Base-by-base conservation (phyloP, 257 asterid species). In the Vinca minor region DNA sequence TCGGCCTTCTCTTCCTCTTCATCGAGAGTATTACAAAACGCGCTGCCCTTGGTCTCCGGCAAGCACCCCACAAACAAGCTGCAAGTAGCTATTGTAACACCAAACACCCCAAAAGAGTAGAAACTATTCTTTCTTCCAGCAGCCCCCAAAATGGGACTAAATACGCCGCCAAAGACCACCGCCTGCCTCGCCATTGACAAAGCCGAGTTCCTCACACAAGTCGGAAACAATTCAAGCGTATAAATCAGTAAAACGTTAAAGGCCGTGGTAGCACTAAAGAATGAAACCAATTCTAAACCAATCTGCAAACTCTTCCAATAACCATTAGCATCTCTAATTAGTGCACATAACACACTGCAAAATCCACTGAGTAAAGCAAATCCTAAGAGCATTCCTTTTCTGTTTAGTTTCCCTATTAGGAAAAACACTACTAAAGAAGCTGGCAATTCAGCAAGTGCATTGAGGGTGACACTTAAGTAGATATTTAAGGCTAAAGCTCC, bases 131-230 rank as follows among this genome's bases (percentile, higher is more conserved):
- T 73, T 12, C 85, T 79, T 1, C 90, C 93, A 1, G 74, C 80
- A 0, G 86, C 91, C 41, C 79, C 82, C 58, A 89, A 58, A 47
- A 79, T 44, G 3, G 95, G 91, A 61, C 84, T 70, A 8, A 89
- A 65, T 1, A 69, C 73, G 3, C 87, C 91, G 5, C 91, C 87
- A 9, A 84, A 28, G 36, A 83, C 81, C 72, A 83, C 26, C 20
- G 91, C 82, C 72, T 87, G 92, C 49, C 95, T 64, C 77, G 79
- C 88, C 81, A 87, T 76, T 15, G 97, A 79, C 71, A 85, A 64
- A 0, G 93, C 95, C 0, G 88, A 90, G 71, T 85, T 90, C 71
- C 97, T 70, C 23, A 87, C 87, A 26, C 84, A 74, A 5, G 95
- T 90, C 0, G 95, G 95, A 32, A 87, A 90, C 54, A 90, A 34